phyloP scores from a whole-genome alignment of 2,329 filamentous ascomycete genomes.

The Knufia petricola region DNA sequence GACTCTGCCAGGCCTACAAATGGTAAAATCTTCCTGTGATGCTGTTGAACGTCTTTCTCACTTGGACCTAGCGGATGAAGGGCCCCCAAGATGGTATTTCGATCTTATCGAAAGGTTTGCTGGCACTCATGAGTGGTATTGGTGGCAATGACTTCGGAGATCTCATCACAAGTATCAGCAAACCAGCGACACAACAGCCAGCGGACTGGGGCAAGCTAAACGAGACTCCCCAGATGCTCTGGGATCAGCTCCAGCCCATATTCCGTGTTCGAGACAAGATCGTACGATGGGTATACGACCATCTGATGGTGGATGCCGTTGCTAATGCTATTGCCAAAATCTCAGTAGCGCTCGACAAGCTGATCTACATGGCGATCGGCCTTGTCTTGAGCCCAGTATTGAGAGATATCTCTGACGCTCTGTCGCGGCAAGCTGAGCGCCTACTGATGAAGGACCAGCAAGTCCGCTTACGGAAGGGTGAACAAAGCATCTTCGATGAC shows the following conservation, averaged over 20 bases:
- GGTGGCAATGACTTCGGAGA: background rate
- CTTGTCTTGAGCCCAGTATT: conserved; percentile 62
- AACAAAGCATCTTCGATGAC: conserved; percentile 7
- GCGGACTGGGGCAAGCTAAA: conserved; percentile 9
- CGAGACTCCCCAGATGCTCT: background rate
- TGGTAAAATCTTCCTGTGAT: background rate
- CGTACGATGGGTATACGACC: conserved; percentile 7
- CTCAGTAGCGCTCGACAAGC: conserved; percentile 5
- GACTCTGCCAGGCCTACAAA: conserved; percentile 5
- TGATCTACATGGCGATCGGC: conserved; percentile 59
- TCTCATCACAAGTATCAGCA: conserved; percentile 7
- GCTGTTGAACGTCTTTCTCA: background rate
- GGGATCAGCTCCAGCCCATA: conserved; percentile 3
- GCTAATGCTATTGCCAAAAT: conserved; percentile 7
- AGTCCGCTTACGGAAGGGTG: background rate
- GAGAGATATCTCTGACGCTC: background rate
- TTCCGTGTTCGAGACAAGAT: conserved; percentile 8
- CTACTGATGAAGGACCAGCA: conserved; percentile 1
- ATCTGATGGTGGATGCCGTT: conserved; percentile 7
- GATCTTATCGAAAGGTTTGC: background rate
- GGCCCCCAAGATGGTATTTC: background rate
- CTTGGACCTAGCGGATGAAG: background rate
- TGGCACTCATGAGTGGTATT: background rate
- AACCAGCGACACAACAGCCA: conserved; percentile 3
- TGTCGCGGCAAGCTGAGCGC: background rate